Conservation (phyloP, 2,329 filamentous ascomycete species). For the Fragosphaeria purpurea region DNA sequence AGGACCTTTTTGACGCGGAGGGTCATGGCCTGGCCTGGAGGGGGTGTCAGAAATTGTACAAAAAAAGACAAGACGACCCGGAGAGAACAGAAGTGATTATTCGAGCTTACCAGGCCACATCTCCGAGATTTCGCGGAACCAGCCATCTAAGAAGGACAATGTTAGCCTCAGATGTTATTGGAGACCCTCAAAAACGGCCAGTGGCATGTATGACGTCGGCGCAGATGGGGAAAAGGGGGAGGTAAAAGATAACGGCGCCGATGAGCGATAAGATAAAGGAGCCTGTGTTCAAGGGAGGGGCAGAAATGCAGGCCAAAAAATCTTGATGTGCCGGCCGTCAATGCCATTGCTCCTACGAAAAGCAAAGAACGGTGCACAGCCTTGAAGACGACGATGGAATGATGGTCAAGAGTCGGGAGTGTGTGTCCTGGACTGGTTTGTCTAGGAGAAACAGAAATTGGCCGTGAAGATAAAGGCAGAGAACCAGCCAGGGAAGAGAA, state of each 20-base stretch:
- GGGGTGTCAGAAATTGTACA: not conserved
- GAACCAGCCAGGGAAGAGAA: no score
- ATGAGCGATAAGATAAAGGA: constrained; percentile 10
- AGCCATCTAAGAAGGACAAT: constrained; percentile 65
- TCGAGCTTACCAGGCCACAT: constrained; percentile 74
- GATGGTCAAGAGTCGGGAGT: no score
- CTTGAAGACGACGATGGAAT: no score
- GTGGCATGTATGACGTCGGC: no score
- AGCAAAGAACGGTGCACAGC: not conserved
- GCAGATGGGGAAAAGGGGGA: not conserved
- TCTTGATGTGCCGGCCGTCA: not conserved
- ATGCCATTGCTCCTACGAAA: not conserved
- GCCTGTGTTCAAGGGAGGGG: constrained; percentile 5
- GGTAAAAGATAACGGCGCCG: not conserved
- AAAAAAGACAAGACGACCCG: not conserved
- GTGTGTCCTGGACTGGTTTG: no score
- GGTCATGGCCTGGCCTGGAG: constrained; percentile 85
- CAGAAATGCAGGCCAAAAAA: not conserved
- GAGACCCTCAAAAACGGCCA: no score
- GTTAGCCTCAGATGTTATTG: no score
- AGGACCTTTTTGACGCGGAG: constrained; percentile 95
- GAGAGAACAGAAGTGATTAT: no score
- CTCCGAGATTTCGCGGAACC: constrained; percentile 97
- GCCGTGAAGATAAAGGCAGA: no score
- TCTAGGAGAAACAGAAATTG: no score